Base-by-base conservation (phyloP, 768 basidiomycete species). In the Leccinum subgranulosum region DNA sequence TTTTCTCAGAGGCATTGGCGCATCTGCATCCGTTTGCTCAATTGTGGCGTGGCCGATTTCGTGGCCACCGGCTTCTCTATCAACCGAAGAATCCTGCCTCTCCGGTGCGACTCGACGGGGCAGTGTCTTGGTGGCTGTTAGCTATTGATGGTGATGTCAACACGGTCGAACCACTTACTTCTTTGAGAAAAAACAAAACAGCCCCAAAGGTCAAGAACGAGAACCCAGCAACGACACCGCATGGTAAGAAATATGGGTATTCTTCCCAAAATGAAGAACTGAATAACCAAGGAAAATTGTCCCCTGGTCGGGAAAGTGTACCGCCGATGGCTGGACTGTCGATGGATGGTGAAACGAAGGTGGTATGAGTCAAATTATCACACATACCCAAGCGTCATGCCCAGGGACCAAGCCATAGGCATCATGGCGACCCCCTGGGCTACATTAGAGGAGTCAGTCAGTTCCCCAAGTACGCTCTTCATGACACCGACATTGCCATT, bases 401-500 rank as follows among this genome's bases (percentile, higher is more conserved):
- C 74, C 9, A 71, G n/a, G n/a, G n/a, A n/a, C 23, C 23, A 23
- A 23, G 23, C 23, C 23, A 23, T 23, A 23, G 23, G 23, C 23
- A 23, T 23, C 23, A 23, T 23, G 23, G 23, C 23, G 23, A 23
- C 72, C 0, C 69, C 79, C 36, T 73, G 71, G 6, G 79, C 76
- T 43, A 79, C 75, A 63, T 88, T 88, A 0, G 82, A 80, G 1
- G 79, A 72, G 63, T 88, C 86, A 0, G 86, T 86, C 31, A 88
- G 68, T 55, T 88, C 86, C 0, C 79, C 86, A 73, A 88, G 78
- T 63, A 84, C 81, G 61, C 83, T 86, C 65, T 89, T 90, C 79
- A 88, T 85, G 28, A 90, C 86, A 4, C 83, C 86, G 4, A 84
- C 79, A 64, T 87, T 87, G 39, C 87, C 88, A 59, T 88, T 87